These are phyloP conservation scores for Austroboletus eburneus DNA, from an alignment of 768 basidiomycete species.

Conservation along the genomic window DNA sequence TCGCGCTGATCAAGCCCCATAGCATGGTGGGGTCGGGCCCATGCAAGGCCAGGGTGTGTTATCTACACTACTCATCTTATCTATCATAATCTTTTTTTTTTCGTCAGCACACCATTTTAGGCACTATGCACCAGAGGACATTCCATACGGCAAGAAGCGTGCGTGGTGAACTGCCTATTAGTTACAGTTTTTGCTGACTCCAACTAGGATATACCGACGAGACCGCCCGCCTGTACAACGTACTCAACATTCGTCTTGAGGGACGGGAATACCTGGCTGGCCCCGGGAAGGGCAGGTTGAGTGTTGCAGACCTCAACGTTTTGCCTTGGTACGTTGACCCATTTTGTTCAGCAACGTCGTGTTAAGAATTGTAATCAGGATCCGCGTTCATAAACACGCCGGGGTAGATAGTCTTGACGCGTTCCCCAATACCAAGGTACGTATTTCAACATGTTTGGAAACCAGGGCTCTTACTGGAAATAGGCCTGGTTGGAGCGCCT, in stretches of 20 bases:
- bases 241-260: conserved; percentile 72
- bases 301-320: conserved; percentile 69
- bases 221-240: conserved; percentile 78
- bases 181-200: not conserved
- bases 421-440: conserved; percentile 60
- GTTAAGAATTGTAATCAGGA: conserved; percentile 38
- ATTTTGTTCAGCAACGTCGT: not conserved
- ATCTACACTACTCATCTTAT: not conserved
- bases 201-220: conserved; percentile 69
- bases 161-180: conserved; percentile 9
- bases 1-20: conserved; percentile 2
- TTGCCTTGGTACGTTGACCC: conserved; percentile 54
- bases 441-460: not conserved
- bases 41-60: conserved; percentile 70
- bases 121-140: conserved; percentile 57
- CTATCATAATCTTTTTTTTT: not conserved
- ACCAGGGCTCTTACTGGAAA: too few relatives aligned
- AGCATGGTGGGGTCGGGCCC: conserved; percentile 83
- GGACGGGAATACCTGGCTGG: conserved; percentile 79
- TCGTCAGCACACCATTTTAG: conserved; percentile 64
- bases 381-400: conserved; percentile 42
- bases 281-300: conserved; percentile 61
- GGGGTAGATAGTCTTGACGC: conserved; percentile 57
- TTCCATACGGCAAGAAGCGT: conserved; percentile 69
- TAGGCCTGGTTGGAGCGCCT: conserved; percentile 32